Evolutionary conservation across 768 basidiomycete genomes (phyloP), one percentile per base, ranked within the genome.

Genomic region (Pleurotus salmoneostramineus): DNA sequence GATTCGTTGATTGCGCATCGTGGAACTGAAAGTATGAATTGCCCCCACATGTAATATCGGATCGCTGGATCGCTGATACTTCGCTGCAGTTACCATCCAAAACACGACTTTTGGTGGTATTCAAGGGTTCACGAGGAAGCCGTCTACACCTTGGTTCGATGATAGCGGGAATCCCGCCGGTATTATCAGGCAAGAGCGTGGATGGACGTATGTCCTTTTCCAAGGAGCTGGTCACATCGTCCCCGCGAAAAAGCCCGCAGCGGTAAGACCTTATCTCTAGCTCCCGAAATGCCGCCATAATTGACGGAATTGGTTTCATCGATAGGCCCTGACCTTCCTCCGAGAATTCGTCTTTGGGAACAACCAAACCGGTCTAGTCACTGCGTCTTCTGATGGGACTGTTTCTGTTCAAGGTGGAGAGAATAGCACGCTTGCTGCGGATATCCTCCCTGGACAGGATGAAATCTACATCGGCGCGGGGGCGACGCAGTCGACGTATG

Each of bases 101-200:
- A 91, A 91, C 63, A 89, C 88, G 27, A 89, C 89, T 0, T 91
- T 90, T 61, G 88, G 87, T 27, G 89, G 87, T 5, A 83, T 85
- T 44, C 86, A 83, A 69, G 89, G 89, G 3, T 91, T 91, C 67
- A 83, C 85, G 3, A 75, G 81, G 48, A 76, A 79, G 58, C 89
- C 89, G 0, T 78, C 83, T 2, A 90, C 89, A 0, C 79, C 83
- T 0, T 91, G 88, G 87, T 72, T 69, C 56, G 82, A 84, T 51
- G 85, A 88, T 54, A 64, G 68, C 1, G 82, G 83, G 10, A 72
- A 82, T 55, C 78, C 83, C 56, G 86, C 82, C 0, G 89, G 89
- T 0, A 83, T 89, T 34, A 77, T 90, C 14, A 87, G 88, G 63
- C 88, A 89, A 68, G 89, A 91, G 68, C 81, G 89, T 42, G 81